Evolutionary conservation across 1,284 basidiomycete genomes (phyloP).

Genomic region (Malassezia psittaci): DNA sequence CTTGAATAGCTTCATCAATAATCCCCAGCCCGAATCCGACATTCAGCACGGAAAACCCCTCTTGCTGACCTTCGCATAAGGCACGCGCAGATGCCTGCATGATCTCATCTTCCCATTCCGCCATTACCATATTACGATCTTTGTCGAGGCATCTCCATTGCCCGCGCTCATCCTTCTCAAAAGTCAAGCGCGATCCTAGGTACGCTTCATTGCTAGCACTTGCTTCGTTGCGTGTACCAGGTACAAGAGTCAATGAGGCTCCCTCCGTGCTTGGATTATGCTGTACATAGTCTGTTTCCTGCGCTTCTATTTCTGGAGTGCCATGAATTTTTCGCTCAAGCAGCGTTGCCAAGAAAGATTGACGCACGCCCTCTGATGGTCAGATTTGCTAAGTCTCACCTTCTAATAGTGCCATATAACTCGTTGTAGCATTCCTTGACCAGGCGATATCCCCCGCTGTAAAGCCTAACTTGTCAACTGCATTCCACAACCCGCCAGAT

Average conservation of each 20-base stretch:
- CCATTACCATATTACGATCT: slow-evolving; percentile 59
- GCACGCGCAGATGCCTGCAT: slow-evolving; percentile 32
- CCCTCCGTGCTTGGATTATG: not conserved
- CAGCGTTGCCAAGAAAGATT: slow-evolving; percentile 27
- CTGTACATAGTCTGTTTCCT: slow-evolving; percentile 1
- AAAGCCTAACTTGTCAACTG: slow-evolving; percentile 32
- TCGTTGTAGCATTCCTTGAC: slow-evolving; percentile 29
- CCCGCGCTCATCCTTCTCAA: slow-evolving; percentile 56
- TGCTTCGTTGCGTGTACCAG: slow-evolving; percentile 21
- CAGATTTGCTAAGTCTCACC: not conserved
- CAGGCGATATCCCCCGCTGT: slow-evolving; percentile 43
- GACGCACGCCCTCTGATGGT: slow-evolving; percentile 47
- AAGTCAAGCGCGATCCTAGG: slow-evolving; percentile 62
- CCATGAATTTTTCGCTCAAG: slow-evolving; percentile 25
- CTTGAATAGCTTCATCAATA: slow-evolving; percentile 74
- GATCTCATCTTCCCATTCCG: slow-evolving; percentile 53
- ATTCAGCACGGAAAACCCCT: slow-evolving; percentile 66
- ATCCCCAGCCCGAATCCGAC: slow-evolving; percentile 92
- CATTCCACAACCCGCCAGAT: slow-evolving; percentile 82
- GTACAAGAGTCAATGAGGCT: slow-evolving; percentile 50
- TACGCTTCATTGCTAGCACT: slow-evolving; percentile 61
- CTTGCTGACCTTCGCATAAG: slow-evolving; percentile 30
- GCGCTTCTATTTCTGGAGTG: not conserved
- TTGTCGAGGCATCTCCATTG: slow-evolving; percentile 68
- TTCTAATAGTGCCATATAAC: slow-evolving; percentile 33